These are phyloP conservation scores for Mycena galopus DNA, from an alignment of 768 basidiomycete genomes.

Conservation along the genomic window DNA sequence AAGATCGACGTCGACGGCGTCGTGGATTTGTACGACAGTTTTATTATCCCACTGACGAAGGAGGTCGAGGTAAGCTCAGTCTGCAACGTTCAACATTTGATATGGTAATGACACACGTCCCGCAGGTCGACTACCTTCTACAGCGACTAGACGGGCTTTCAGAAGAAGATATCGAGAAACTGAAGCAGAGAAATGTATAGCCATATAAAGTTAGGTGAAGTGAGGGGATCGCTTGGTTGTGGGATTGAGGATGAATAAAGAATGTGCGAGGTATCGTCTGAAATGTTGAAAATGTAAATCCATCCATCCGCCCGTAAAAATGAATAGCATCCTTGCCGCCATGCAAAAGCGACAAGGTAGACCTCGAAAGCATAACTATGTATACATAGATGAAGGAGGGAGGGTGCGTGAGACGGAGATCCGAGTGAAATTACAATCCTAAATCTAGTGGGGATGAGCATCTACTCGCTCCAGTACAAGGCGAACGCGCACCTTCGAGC, in stretches of 20 bases:
- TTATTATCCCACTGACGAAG: slow-evolving; percentile 97
- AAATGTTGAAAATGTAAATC: slow-evolving; percentile 9
- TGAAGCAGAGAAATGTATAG: slow-evolving; percentile 50
- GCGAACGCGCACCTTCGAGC: slow-evolving; percentile 69
- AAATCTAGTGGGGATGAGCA: slow-evolving; percentile 50
- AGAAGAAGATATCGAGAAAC: slow-evolving; percentile 80
- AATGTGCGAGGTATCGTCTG: slow-evolving; percentile 28
- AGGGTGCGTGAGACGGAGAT: slow-evolving; percentile 8
- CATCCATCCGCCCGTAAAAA: slow-evolving; percentile 30
- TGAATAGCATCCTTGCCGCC: slow-evolving; percentile 16
- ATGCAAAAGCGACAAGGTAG: slow-evolving; percentile 11
- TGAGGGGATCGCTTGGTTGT: neutral
- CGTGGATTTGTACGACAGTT: slow-evolving; percentile 92
- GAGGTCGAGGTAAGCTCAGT: slow-evolving; percentile 89
- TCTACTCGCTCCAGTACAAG: too few species aligned
- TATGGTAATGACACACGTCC: neutral
- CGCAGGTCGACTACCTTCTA: slow-evolving; percentile 95
- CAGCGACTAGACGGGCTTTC: slow-evolving; percentile 89
- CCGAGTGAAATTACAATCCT: slow-evolving; percentile 54
- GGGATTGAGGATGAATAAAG: slow-evolving; percentile 19
- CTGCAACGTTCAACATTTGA: neutral
- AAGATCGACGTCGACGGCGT: slow-evolving; percentile 96
- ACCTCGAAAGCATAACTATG: slow-evolving; percentile 23
- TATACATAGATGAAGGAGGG: slow-evolving; percentile 9
- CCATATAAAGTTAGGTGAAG: slow-evolving; percentile 23